Conservation (phyloP, 768 basidiomycete genomes). For the Lentinula lateritia region DNA sequence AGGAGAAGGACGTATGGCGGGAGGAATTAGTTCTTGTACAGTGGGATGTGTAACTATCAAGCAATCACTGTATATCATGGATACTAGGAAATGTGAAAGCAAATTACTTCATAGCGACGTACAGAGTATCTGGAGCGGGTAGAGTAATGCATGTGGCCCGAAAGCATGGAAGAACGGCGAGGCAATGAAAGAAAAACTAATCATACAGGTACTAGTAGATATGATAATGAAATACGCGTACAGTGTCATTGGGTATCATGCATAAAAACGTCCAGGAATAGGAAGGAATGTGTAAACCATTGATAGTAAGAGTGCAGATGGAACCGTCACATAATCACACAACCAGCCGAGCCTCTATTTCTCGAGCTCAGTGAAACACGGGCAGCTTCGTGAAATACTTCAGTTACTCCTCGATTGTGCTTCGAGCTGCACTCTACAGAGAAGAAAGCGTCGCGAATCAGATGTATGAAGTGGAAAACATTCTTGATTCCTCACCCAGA, state of each 20-base stretch:
- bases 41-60: conserved; percentile 52
- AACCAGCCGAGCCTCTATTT: conserved; percentile 53
- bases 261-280: background rate
- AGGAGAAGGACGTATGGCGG: conserved; percentile 52
- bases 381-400: conserved; percentile 91
- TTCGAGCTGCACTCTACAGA: conserved; percentile 90
- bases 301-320: background rate
- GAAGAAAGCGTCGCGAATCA: background rate
- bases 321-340: conserved; percentile 41
- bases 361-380: conserved; percentile 76
- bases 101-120: background rate
- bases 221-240: background rate
- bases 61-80: no score
- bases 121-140: background rate
- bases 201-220: conserved; percentile 2
- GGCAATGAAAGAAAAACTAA: background rate
- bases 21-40: conserved; percentile 76
- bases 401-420: conserved; percentile 90
- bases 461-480: background rate
- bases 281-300: background rate
- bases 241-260: conserved; percentile 2
- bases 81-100: background rate
- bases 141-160: background rate
- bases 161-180: background rate
- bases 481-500: conserved; percentile 53